Conservation (phyloP, 345 rosid genomes). For the Limnanthes douglasii region DNA sequence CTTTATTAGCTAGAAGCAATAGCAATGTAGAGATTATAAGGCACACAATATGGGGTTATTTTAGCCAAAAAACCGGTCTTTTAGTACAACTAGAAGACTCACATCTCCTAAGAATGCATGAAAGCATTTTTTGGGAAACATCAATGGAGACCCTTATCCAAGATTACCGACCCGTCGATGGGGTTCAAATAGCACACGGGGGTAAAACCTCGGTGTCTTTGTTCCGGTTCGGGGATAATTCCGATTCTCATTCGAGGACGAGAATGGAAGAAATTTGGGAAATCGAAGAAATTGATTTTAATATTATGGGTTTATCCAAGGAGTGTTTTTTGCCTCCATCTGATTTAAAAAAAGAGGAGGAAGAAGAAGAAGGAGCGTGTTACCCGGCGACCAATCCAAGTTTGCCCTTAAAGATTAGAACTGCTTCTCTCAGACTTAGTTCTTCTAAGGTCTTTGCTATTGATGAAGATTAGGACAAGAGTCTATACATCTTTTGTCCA, state of each 20-base stretch:
- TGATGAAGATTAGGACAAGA: slow-evolving; percentile 18
- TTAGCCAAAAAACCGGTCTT: slow-evolving; percentile 88
- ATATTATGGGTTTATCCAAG: slow-evolving; percentile 69
- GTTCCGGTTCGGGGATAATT: slow-evolving; percentile 45
- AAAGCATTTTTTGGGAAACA: slow-evolving; percentile 78
- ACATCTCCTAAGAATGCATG: slow-evolving; percentile 52
- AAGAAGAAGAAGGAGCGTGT: slow-evolving; percentile 27
- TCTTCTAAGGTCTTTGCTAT: slow-evolving; percentile 51
- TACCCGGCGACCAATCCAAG: slow-evolving; percentile 17
- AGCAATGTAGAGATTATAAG: slow-evolving; percentile 56
- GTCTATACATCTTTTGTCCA: too few species aligned
- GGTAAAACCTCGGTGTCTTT: slow-evolving; percentile 61
- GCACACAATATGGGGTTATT: slow-evolving; percentile 84
- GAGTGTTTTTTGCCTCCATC: slow-evolving; percentile 91
- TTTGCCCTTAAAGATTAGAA: slow-evolving; percentile 30
- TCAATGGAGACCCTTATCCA: slow-evolving; percentile 68
- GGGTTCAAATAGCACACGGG: slow-evolving; percentile 65
- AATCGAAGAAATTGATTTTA: slow-evolving; percentile 88
- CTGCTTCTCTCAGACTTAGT: slow-evolving; percentile 31
- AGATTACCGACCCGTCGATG: slow-evolving; percentile 65
- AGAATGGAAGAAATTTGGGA: slow-evolving; percentile 86
- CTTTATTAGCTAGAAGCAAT: slow-evolving; percentile 48
- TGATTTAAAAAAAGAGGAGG: slow-evolving; percentile 65
- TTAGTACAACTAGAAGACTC: slow-evolving; percentile 64
- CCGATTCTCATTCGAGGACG: slow-evolving; percentile 58